A percentile compares a stretch with the other conserved stretches of the same genome.
Evolutionary conservation across 1,139 yeast genomes (phyloP).

Genomic region (Torulaspora globosa): DNA sequence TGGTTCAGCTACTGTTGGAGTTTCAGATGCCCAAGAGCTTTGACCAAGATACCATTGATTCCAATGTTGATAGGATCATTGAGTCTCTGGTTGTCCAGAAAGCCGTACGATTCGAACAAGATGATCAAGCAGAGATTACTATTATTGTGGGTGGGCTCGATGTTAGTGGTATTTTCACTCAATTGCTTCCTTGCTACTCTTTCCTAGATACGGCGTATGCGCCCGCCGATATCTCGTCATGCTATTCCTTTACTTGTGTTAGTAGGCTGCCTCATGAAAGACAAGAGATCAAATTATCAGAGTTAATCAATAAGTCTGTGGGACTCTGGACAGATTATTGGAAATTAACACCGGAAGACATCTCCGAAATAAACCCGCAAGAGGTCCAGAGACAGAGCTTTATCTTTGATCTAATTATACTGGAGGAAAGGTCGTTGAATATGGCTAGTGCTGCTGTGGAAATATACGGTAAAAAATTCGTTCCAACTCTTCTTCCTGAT

Average conservation of each 20-base stretch:
- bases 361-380: constrained; percentile 50
- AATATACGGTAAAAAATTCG: constrained; percentile 48
- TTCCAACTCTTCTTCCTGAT: constrained; percentile 44
- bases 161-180: constrained; percentile 46
- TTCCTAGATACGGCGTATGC: constrained; percentile 22
- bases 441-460: constrained; percentile 64
- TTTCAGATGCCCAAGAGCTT: constrained; percentile 35
- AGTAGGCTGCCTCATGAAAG: constrained; percentile 33
- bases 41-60: constrained; percentile 37
- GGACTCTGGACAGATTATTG: constrained; percentile 76
- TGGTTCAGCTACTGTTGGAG: constrained; percentile 50
- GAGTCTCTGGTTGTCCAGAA: constrained; percentile 44
- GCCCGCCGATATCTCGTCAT: constrained; percentile 14
- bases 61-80: constrained; percentile 45
- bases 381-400: constrained; percentile 68
- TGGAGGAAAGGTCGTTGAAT: constrained; percentile 71
- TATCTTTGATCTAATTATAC: constrained; percentile 68
- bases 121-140: constrained; percentile 26
- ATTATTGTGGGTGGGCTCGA: constrained; percentile 34
- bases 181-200: constrained; percentile 40
- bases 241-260: constrained; percentile 33
- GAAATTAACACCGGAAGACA: constrained; percentile 57
- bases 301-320: constrained; percentile 33
- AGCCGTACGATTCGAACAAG: constrained; percentile 43
- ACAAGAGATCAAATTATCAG: constrained; percentile 35